Evolutionary conservation across 1,284 basidiomycete genomes (phyloP).

Genomic region (Ceratorhiza oryzae-sativae): DNA sequence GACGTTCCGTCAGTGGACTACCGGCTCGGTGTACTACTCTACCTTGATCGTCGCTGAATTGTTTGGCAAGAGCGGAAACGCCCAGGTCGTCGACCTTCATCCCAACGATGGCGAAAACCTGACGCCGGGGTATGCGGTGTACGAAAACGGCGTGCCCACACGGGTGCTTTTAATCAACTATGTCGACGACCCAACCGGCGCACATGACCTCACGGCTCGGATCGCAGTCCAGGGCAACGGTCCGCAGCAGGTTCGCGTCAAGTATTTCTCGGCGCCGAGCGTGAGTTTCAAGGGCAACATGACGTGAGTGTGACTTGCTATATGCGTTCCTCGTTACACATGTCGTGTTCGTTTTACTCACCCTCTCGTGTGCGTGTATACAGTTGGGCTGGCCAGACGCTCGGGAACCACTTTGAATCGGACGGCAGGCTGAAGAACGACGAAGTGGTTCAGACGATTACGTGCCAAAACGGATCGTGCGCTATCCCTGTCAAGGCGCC

Average conservation of each 20-base stretch:
- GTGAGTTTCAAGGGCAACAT: slow-evolving; percentile 72
- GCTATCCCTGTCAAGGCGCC: slow-evolving; percentile 70
- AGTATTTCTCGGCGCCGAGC: slow-evolving; percentile 60
- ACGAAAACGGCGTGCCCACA: slow-evolving; percentile 64
- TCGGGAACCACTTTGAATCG: slow-evolving; percentile 65
- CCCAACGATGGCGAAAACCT: slow-evolving; percentile 53
- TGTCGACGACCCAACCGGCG: slow-evolving; percentile 61
- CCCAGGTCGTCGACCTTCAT: slow-evolving; percentile 50
- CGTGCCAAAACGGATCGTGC: slow-evolving; percentile 63
- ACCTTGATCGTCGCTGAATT: slow-evolving; percentile 51
- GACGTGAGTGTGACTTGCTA: slow-evolving; percentile 60
- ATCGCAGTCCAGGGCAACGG: slow-evolving; percentile 53
- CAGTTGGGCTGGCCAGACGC: slow-evolving; percentile 58
- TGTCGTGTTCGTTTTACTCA: too few relatives aligned
- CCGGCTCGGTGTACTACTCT: slow-evolving; percentile 53
- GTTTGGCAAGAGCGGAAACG: slow-evolving; percentile 49
- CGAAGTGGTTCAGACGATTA: slow-evolving; percentile 60
- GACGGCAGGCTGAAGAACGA: slow-evolving; percentile 68
- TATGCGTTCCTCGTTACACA: too few relatives aligned
- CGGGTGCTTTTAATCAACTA: slow-evolving; percentile 75
- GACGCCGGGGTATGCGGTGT: slow-evolving; percentile 75
- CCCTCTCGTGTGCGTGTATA: too few relatives aligned
- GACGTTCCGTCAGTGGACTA: slow-evolving; percentile 48
- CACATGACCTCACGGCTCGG: slow-evolving; percentile 59
- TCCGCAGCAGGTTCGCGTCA: slow-evolving; percentile 61